Evolutionary conservation across 768 basidiomycete genomes (phyloP).

Genomic region (Amanita polypyramis): DNA sequence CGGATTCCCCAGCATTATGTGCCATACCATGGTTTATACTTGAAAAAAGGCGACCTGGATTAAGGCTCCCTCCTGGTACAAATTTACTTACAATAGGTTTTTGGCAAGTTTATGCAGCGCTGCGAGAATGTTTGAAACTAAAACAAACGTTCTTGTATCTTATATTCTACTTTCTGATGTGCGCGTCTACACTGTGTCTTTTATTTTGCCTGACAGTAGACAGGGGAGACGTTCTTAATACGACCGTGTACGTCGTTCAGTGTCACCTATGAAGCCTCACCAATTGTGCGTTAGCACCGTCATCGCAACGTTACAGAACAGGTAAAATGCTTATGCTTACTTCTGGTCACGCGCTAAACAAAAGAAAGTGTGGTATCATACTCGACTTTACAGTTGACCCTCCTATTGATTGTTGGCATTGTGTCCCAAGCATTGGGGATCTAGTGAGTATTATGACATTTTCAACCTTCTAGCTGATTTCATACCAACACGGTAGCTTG

Average conservation of each 20-base stretch:
- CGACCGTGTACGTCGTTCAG: constrained; percentile 45
- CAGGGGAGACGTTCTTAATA: constrained; percentile 71
- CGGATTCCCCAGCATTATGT: constrained; percentile 37
- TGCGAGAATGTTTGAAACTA: constrained; percentile 52
- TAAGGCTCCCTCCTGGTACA: constrained; percentile 45
- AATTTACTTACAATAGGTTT: constrained; percentile 55
- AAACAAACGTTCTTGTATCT: constrained; percentile 71
- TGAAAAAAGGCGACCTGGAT: constrained; percentile 57
- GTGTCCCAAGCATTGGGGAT: constrained; percentile 56
- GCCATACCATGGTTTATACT: constrained; percentile 67
- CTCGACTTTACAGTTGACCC: constrained; percentile 60
- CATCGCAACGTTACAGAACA: constrained; percentile 61
- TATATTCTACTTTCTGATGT: constrained; percentile 71
- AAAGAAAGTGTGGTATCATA: constrained; percentile 50
- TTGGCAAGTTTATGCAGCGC: constrained; percentile 52
- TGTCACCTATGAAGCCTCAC: not conserved
- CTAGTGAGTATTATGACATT: constrained; percentile 32
- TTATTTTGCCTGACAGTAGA: not conserved
- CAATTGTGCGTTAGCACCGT: constrained; percentile 39
- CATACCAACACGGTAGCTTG: constrained; percentile 22
- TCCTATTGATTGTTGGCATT: constrained; percentile 58
- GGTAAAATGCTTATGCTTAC: constrained; percentile 22
- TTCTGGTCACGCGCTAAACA: not conserved
- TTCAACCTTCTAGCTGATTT: not conserved
- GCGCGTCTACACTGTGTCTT: constrained; percentile 14